Evolutionary conservation across 768 basidiomycete species (phyloP).

Genomic region (Scleroderma bovista): DNA sequence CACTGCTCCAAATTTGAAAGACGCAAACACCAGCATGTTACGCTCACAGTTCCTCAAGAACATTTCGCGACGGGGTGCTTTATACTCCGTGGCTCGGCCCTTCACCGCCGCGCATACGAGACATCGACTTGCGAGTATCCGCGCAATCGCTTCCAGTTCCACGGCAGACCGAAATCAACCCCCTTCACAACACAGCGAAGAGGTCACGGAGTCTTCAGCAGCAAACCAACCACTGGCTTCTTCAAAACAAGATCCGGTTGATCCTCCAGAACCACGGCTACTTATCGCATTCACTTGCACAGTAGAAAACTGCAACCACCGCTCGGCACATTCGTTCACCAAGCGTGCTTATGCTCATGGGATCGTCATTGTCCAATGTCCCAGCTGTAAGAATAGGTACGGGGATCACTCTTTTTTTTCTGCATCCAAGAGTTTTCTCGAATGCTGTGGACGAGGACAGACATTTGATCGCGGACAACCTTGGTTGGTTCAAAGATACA

Average conservation of each 20-base stretch:
- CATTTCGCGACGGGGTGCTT: too few species aligned
- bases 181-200: too few species aligned
- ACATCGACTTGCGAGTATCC: too few species aligned
- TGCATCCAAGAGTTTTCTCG: neutral
- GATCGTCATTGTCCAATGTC: conserved; percentile 89
- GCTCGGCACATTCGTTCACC: conserved; percentile 87
- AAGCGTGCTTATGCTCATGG: conserved; percentile 81
- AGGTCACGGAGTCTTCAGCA: too few species aligned
- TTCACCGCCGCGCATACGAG: too few species aligned
- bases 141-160: too few species aligned
- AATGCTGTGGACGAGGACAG: conserved; percentile 40
- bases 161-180: too few species aligned
- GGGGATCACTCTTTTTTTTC: conserved; percentile 16
- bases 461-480: conserved; percentile 83
- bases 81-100: too few species aligned
- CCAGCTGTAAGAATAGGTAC: conserved; percentile 82
- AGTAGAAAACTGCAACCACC: conserved; percentile 60
- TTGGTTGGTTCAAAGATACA: conserved; percentile 88
- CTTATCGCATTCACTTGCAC: conserved; percentile 87
- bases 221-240: neutral
- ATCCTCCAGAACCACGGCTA: conserved; percentile 53
- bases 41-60: too few species aligned
- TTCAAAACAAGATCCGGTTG: conserved; percentile 21
- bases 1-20: too few species aligned
- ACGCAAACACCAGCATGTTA: too few species aligned